Base-by-base conservation (phyloP, 257 asterid genomes). In the Lycium ferocissimum region DNA sequence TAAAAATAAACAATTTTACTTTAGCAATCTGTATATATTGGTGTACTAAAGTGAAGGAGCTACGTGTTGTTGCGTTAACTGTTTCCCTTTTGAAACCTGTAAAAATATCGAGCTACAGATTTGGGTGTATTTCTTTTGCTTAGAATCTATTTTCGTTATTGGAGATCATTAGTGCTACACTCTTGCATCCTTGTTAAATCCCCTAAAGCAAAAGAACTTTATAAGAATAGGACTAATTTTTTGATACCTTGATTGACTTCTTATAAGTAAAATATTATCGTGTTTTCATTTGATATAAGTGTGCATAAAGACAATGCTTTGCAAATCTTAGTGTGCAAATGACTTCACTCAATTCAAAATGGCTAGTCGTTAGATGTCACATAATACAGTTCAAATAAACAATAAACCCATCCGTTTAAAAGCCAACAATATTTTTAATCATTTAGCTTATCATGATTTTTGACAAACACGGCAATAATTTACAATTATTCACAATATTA, bases 21-120 rank as follows among this genome's bases (percentile, higher is more conserved):
- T 70, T 70, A 17, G 54, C 8, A 38, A 18, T 18, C 10, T 40
- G 18, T 43, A 43, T 22, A 33, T 47, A 66, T 67, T 83, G 40
- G 40, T 49, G 80, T 15, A 51, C 26, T 51, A 35, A 22, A 82
- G 79, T 71, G 75, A 49, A 43, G 65, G 57, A 82, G 79, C 79
- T 14, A 67, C 56, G 57, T 83, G 51, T 20, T 83, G 2, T 2
- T 20, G 33, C 63, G 63, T 1, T 3, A 58, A 17, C 63, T 58
- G 4, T 18, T 58, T 9, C n/a, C 12, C 58, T 47, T n/a, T 33
- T 59, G 40, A 6, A 83, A 33, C 9, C 26, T 51, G 67, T 33
- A 67, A 22, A 53, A 83, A 11, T 49, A 17, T 12, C 20, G 26
- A 12, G 7, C 40, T 47, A 49, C 4, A 49, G 49, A 7, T 4